Evolutionary conservation across 768 basidiomycete genomes (phyloP).

Genomic region (Boletellus ananas): DNA sequence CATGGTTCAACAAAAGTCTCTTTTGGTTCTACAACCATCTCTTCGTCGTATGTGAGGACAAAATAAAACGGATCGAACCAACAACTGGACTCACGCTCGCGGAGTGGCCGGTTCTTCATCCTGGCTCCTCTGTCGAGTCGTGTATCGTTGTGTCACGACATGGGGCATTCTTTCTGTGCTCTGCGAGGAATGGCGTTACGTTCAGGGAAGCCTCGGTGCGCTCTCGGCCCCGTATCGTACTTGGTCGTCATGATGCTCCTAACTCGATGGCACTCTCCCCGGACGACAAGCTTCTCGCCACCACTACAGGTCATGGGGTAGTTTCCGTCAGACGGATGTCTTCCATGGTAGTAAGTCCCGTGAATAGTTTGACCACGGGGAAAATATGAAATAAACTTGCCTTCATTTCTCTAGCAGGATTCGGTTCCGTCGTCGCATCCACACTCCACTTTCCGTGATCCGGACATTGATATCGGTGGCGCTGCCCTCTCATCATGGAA

Average conservation of each 20-base stretch:
- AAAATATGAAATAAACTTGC: too few relatives aligned
- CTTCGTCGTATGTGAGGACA: neutral
- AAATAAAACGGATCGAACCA: conserved; percentile 1
- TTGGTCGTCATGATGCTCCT: too few relatives aligned
- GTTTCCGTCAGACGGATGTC: neutral
- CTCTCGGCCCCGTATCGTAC: too few relatives aligned
- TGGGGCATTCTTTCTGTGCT: neutral
- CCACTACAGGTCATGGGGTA: neutral
- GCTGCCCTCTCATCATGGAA: too few relatives aligned
- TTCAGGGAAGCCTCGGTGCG: too few relatives aligned
- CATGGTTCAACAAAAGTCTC: neutral
- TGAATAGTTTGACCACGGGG: too few relatives aligned
- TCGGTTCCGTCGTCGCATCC: too few relatives aligned
- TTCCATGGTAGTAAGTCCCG: neutral
- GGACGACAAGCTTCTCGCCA: neutral
- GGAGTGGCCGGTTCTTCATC: neutral
- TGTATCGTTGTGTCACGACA: conserved; percentile 4
- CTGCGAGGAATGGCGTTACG: neutral
- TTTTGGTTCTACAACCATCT: conserved; percentile 2
- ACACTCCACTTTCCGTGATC: too few relatives aligned
- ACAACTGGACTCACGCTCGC: neutral
- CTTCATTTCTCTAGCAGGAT: too few relatives aligned
- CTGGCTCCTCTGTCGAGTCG: neutral
- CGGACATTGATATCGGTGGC: too few relatives aligned
- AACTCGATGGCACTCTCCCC: too few relatives aligned